phyloP scores from a whole-genome alignment of 148 eudicot genomes.

The Cornus suecica region DNA sequence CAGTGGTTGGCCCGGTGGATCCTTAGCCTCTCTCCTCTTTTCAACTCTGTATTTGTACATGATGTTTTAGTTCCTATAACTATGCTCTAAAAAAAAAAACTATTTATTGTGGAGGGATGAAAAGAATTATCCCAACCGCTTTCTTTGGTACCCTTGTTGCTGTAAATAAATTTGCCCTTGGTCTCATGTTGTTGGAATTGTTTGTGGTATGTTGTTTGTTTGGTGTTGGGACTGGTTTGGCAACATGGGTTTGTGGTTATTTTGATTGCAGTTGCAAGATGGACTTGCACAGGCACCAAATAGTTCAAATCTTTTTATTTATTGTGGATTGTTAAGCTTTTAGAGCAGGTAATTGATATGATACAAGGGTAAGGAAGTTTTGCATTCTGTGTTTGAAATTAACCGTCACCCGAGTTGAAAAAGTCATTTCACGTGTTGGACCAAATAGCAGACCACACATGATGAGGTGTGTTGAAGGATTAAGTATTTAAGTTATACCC shows the following conservation, averaged over 20 bases:
- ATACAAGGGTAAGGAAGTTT: too few relatives aligned
- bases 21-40: slow-evolving; percentile 26
- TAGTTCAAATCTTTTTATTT: not conserved
- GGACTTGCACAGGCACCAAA: not conserved
- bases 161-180: slow-evolving; percentile 16
- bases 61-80: slow-evolving; percentile 8
- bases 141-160: not conserved
- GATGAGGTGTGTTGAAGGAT: too few relatives aligned
- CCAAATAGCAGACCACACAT: too few relatives aligned
- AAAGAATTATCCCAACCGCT: slow-evolving; percentile 9
- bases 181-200: slow-evolving; percentile 2
- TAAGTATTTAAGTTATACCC: too few relatives aligned
- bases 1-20: slow-evolving; percentile 58
- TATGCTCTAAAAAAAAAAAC: not conserved
- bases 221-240: not conserved
- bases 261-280: not conserved
- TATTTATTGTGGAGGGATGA: slow-evolving; percentile 15
- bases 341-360: too few relatives aligned
- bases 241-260: not conserved
- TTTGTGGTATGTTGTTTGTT: not conserved
- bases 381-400: too few relatives aligned
- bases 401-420: too few relatives aligned
- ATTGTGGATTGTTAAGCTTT: too few relatives aligned
- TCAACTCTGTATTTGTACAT: slow-evolving; percentile 11
- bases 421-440: too few relatives aligned